phyloP scores from a whole-genome alignment of 768 basidiomycete genomes.

The Boletus reticulatus region DNA sequence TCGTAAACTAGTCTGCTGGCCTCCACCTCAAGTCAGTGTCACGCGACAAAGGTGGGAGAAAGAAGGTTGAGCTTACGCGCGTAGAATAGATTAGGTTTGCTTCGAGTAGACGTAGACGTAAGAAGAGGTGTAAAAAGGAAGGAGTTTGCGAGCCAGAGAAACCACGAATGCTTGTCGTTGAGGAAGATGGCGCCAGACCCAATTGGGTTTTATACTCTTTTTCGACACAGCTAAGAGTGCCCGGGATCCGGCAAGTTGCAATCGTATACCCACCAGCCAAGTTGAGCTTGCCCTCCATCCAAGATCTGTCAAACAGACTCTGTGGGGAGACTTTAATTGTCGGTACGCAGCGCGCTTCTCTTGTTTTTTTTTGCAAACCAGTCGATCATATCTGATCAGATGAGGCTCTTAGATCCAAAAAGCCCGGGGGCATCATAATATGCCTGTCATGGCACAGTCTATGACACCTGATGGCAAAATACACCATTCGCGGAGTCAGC shows the following conservation, averaged over 20 bases:
- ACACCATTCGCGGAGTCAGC: conserved; percentile 1
- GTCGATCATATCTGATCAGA: conserved; percentile 4
- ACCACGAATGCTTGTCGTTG: not conserved
- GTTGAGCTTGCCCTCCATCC: not conserved
- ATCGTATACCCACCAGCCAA: not conserved
- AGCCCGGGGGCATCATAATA: not conserved
- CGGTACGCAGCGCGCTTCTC: not conserved
- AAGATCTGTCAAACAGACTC: not conserved
- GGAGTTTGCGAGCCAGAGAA: not conserved
- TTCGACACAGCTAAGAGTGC: not conserved
- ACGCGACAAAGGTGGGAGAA: not conserved
- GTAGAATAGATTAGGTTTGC: conserved; percentile 23
- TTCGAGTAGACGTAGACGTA: conserved; percentile 1
- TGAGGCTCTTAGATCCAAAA: not conserved
- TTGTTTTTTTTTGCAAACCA: not conserved
- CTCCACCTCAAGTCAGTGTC: conserved; percentile 7
- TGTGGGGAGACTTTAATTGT: conserved; percentile 2
- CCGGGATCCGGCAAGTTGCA: not conserved
- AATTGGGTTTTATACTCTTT: not conserved
- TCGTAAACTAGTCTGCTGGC: conserved; percentile 6
- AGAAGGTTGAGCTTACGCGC: conserved; percentile 11
- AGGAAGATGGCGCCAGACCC: not conserved
- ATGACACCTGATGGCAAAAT: not conserved
- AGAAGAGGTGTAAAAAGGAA: not conserved
- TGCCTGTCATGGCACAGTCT: not conserved